Evolutionary conservation across 331 rosid genomes (phyloP), one percentile per base, ranked within the genome.

Genomic region (Malus hybrid): DNA sequence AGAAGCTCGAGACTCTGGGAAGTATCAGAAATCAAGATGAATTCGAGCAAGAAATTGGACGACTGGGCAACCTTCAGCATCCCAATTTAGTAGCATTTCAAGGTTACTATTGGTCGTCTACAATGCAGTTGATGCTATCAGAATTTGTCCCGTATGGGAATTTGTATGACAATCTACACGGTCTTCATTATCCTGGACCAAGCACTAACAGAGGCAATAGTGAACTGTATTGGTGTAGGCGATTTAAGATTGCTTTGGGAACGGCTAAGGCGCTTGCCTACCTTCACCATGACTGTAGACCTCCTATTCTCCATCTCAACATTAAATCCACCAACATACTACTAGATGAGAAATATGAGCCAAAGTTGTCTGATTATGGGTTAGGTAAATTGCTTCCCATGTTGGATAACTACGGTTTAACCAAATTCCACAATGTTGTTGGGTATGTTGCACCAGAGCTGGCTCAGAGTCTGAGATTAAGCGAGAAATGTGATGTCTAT

Each of bases 361-460:
- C 88, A 18, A 95, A 95, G 88, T 82, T 95, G 78, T 95, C 97
- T 7, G 98, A 95, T 86, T 95, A 85, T 68, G 99, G 99, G 18
- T 78, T 95, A 75, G 97, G 87, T n/a, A 95, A 90, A 82, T 81
- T 95, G 80, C 97, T 95, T 78, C 98, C 99, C 34, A 85, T 92
- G 77, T 86, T 92, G 89, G 97, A 88, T 77, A 88, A 90, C 42
- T 80, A 90, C 14, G 96, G 91, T 66, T 61, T 88, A 70, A 94
- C 97, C 74, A 90, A 90, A 77, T 92, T 84, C 83, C 99, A 92
- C 87, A 92, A 72, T 53, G 88, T 85, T 0, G 97, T 95, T 7
- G 99, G 99, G 20, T 95, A 95, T 57, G 98, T 95, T 61, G 99
- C 99, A 10, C 99, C 98, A 5, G 99, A 95, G 86, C 84, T 95